Base-by-base conservation (phyloP, 441 rosid species). In the Populus tomentosa region DNA sequence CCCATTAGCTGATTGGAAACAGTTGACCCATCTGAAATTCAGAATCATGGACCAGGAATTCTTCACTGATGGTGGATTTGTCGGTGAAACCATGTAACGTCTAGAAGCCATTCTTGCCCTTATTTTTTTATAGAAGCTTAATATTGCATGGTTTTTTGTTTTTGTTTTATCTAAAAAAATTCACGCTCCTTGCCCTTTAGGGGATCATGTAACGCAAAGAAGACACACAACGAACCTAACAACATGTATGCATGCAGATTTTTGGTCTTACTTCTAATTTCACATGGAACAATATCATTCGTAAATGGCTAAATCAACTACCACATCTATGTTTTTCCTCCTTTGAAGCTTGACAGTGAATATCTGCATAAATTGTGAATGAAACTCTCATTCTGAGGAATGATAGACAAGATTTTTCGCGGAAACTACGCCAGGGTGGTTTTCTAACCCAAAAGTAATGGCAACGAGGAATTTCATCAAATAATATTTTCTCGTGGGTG, bases 31-130 rank as follows among this genome's bases (percentile, higher is more conserved):
- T 42, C 79, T 93, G 42, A 93, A 88, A 76, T 75, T 90, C 74
- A 89, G 85, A 80, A 89, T 92, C 81, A 90, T 89, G 94, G 92
- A 88, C 82, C 76, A 75, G 76, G 85, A 88, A 78, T 82, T 87
- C 72, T 87, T 89, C 83, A 81, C 70, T 53, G 82, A 85, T 23
- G 87, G 84, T 75, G 91, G 90, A 79, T 89, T 90, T 80, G 93
- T 90, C 4, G 97, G 99, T 65, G 83, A 93, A 88, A 89, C 99
- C 80, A 85, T 71, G 98, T 90, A 85, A 75, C 69, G n/a, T 62
- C 32, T 5, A 75, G 10, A 30, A 10, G 71, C 13, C 24, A 10
- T 59, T 72, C 6, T 7, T 2, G 7, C 75, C 35, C 9, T 9
- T 56, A 5, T 4, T 28, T 9, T 14, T 6, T 32, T 32, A 5